phyloP scores from a whole-genome alignment of 2,329 filamentous ascomycete species.

The Neonectria coccinea region DNA sequence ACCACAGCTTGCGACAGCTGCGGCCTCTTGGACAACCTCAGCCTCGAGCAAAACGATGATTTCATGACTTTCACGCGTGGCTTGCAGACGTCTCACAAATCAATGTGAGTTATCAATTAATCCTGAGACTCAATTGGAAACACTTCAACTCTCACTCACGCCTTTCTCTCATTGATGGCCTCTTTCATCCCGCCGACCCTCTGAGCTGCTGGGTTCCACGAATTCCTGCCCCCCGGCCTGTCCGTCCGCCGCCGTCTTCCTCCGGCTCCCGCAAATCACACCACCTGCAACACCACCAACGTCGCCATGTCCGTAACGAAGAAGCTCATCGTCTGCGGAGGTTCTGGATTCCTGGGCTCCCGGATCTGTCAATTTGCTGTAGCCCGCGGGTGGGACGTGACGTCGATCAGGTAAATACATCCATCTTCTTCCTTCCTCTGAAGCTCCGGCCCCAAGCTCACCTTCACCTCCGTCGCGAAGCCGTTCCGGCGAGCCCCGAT shows the following conservation, averaged over 20 bases:
- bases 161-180: neutral
- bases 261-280: constrained; percentile 35
- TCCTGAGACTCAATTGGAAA: constrained; percentile 29
- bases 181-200: neutral
- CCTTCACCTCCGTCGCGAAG: constrained; percentile 57
- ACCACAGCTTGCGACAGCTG: neutral
- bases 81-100: constrained; percentile 19
- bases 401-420: constrained; percentile 80
- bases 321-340: constrained; percentile 89
- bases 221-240: neutral
- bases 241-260: neutral
- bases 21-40: constrained; percentile 23
- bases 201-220: neutral
- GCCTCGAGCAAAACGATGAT: constrained; percentile 44
- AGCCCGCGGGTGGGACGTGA: constrained; percentile 89
- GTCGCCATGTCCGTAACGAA: constrained; percentile 71
- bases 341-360: constrained; percentile 89
- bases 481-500: constrained; percentile 89
- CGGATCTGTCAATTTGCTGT: constrained; percentile 93
- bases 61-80: constrained; percentile 43
- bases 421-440: too few relatives aligned
- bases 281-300: constrained; percentile 34
- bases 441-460: constrained; percentile 28
- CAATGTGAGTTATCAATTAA: constrained; percentile 13
- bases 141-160: constrained; percentile 1